Evolutionary conservation across 2,329 filamentous ascomycete genomes (phyloP), one percentile per base, ranked within the genome.

Genomic region (Lomentospora prolificans): DNA sequence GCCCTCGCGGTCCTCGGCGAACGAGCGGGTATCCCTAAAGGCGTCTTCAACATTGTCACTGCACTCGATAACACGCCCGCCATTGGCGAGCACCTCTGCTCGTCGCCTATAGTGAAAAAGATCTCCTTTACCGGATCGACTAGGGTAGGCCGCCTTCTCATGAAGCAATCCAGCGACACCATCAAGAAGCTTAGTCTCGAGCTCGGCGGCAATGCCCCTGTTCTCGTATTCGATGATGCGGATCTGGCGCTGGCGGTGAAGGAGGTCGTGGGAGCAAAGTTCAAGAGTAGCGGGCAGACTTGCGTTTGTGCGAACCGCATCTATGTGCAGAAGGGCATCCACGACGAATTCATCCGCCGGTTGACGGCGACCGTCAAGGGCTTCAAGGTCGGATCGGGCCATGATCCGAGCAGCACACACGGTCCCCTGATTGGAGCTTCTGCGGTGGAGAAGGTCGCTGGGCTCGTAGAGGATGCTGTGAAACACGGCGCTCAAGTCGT

Each of bases 31-130:
- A 86, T 96, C 36, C 91, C 91, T 25, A 84, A 84, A 62, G 91
- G 91, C 44, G 90, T 95, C 1, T 80, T 96, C 59, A 96, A 96
- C 72, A 76, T 96, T 59, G 77, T 96, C 56, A 94, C 89, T 2
- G 79, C 88, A 0, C 70, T 87, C 3, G 73, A 85, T 53, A 92
- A 95, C 70, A 95, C 90, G 0, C 77, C 84, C 19, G 82, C 85
- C 62, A 81, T 96, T 4, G 91, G 91, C 56, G 75, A 85, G 66
- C 72, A 82, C 44, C 54, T 69, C 17, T 65, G 64, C 3, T 67
- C 63, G 3, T 65, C 67, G 33, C 64, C 65, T 0, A 53, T 60
- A 10, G 73, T 89, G 61, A 84, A 82, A 65, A 89, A 89, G 67
- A 77, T 89, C 25, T 86, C 83, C 4, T 90, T 90, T 65, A 90